Evolutionary conservation across 495 filamentous ascomycete species (phyloP).

Genomic region (Neurospora sp.): DNA sequence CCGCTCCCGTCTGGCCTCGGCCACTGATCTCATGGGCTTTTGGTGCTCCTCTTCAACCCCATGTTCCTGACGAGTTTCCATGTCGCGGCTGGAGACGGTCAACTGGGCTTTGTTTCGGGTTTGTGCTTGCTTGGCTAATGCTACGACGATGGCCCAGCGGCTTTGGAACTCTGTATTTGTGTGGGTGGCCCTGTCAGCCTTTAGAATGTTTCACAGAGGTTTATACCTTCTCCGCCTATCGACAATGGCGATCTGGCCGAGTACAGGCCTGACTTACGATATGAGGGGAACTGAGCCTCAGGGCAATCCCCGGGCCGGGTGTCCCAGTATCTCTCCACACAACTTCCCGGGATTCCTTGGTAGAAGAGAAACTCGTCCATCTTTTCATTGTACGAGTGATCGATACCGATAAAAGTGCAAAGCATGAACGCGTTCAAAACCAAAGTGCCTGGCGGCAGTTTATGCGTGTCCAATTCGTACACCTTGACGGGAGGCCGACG

Average conservation of each 20-base stretch:
- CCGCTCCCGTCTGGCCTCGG: too few relatives aligned
- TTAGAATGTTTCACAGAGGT: background rate
- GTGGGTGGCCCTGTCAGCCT: background rate
- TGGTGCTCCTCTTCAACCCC: too few relatives aligned
- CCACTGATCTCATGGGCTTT: too few relatives aligned
- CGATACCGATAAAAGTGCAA: background rate
- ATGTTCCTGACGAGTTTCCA: too few relatives aligned
- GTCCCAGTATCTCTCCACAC: background rate
- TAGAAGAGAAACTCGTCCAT: background rate
- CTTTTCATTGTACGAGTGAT: rapidly evolving
- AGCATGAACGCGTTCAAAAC: background rate
- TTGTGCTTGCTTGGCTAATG: background rate
- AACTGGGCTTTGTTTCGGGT: background rate
- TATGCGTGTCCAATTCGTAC: background rate
- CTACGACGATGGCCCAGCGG: background rate
- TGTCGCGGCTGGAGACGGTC: too few relatives aligned
- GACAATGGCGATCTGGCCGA: background rate
- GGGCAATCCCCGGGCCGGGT: background rate
- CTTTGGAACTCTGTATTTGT: background rate
- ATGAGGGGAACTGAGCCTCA: background rate
- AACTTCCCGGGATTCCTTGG: background rate
- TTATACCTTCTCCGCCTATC: too few relatives aligned
- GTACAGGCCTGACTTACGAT: background rate
- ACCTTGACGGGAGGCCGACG: rapidly evolving
- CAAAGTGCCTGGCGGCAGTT: background rate